Evolutionary conservation across 306 rosid species (phyloP).

Genomic region (Begonia peltatifolia): DNA sequence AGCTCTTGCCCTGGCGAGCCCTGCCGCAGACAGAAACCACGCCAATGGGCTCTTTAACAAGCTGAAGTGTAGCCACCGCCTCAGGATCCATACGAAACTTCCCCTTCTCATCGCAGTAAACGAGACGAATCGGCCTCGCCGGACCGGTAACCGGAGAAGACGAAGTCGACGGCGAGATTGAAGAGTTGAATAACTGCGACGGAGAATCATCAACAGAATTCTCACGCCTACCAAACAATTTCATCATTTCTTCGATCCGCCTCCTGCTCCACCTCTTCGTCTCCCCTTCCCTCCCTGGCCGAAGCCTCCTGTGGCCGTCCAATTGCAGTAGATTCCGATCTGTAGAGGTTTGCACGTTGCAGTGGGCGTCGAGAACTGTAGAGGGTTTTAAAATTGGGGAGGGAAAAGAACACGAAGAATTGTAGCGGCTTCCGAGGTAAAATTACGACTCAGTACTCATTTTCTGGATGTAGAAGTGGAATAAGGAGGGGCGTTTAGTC

Average conservation of each 20-base stretch:
- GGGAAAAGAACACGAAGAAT: slow-evolving; percentile 26
- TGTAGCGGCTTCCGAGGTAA: too few species aligned
- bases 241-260: slow-evolving; percentile 20
- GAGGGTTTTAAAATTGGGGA: slow-evolving; percentile 40
- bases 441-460: too few species aligned
- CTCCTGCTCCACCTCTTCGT: not conserved
- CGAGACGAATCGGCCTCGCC: slow-evolving; percentile 67
- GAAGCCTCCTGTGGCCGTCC: too few species aligned
- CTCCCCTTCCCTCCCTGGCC: slow-evolving; percentile 1
- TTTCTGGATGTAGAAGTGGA: too few species aligned
- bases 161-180: slow-evolving; percentile 15
- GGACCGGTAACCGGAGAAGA: slow-evolving; percentile 53
- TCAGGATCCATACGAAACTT: slow-evolving; percentile 92
- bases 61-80: slow-evolving; percentile 81
- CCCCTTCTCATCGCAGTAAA: slow-evolving; percentile 80
- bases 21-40: slow-evolving; percentile 90
- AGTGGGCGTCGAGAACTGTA: not conserved
- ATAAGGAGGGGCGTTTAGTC: slow-evolving; percentile 4
- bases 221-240: slow-evolving; percentile 26
- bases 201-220: slow-evolving; percentile 33
- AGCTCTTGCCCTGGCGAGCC: slow-evolving; percentile 96
- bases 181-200: slow-evolving; percentile 18
- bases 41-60: slow-evolving; percentile 85
- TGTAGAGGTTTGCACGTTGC: not conserved
- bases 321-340: too few species aligned